Conservation (phyloP, 306 rosid species). For the Astragalus glycyphyllos region DNA sequence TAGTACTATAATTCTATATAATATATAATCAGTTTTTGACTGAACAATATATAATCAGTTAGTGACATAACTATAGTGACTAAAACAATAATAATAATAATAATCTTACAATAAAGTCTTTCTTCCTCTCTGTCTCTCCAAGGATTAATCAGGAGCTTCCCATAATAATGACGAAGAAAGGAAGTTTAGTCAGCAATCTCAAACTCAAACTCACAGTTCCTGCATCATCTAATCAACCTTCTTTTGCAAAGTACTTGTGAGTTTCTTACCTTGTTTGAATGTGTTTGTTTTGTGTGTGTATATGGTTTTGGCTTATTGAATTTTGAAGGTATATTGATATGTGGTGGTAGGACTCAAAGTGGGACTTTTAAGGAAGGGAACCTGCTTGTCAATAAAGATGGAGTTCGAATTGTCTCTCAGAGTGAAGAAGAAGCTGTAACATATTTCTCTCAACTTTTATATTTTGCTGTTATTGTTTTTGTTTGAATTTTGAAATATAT, state of each 20-base stretch:
- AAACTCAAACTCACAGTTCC: constrained; percentile 80
- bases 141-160: constrained; percentile 13
- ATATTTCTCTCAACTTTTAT: constrained; percentile 22
- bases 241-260: constrained; percentile 78
- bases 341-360: constrained; percentile 71
- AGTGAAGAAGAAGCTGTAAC: constrained; percentile 78
- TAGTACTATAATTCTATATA: too few species aligned
- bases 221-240: constrained; percentile 62
- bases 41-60: background rate
- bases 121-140: background rate
- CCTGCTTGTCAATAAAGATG: constrained; percentile 86
- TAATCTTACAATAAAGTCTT: constrained; percentile 2
- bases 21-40: too few species aligned
- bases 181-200: constrained; percentile 45
- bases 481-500: background rate
- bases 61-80: constrained; percentile 6
- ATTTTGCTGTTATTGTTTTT: constrained; percentile 19
- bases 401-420: constrained; percentile 79
- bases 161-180: constrained; percentile 63
- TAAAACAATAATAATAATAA: constrained; percentile 1
- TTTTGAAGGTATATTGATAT: constrained; percentile 36
- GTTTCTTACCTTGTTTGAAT: constrained; percentile 39
- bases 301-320: constrained; percentile 44
- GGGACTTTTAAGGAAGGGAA: constrained; percentile 85
- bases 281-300: background rate